These are phyloP conservation scores for Spergularia marina DNA, from an alignment of 148 eudicot species.

Conservation along the genomic window DNA sequence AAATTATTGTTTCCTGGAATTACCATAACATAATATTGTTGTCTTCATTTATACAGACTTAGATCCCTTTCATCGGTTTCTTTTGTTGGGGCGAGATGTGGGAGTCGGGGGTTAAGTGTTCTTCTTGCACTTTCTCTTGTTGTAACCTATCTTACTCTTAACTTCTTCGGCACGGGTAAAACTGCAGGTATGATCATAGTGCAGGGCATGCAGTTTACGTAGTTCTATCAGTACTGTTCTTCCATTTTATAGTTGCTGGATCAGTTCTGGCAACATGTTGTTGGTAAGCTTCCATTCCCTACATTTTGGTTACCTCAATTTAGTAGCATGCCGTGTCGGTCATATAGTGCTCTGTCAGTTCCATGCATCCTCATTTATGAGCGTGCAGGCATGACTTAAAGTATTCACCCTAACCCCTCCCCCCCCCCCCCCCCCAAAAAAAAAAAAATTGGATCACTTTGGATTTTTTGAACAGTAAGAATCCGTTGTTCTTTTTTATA, in stretches of 20 bases:
- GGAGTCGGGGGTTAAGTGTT: not conserved
- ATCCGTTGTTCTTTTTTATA: no score
- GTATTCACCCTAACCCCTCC: not conserved
- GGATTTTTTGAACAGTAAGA: no score
- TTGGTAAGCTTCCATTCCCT: conserved; percentile 49
- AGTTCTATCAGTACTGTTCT: conserved; percentile 64
- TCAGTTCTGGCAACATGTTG: conserved; percentile 69
- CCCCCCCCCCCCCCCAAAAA: not conserved
- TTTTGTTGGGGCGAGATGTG: not conserved
- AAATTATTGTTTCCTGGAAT: not conserved
- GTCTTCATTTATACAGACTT: not conserved
- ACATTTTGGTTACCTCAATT: not conserved
- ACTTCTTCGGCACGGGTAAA: conserved; percentile 7
- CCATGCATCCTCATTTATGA: not conserved
- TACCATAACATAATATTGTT: not conserved
- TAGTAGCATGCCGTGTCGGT: not conserved
- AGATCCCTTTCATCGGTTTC: not conserved
- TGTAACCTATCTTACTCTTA: conserved; percentile 4
- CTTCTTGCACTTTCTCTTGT: not conserved
- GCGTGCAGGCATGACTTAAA: no score
- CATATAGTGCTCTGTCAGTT: not conserved
- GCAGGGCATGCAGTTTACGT: conserved; percentile 80
- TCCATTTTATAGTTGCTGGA: conserved; percentile 70
- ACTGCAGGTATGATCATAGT: conserved; percentile 94
- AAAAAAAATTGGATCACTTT: no score